Base-by-base conservation (phyloP, 352 stramenopile genomes). In the Paralagenidium karlingii region DNA sequence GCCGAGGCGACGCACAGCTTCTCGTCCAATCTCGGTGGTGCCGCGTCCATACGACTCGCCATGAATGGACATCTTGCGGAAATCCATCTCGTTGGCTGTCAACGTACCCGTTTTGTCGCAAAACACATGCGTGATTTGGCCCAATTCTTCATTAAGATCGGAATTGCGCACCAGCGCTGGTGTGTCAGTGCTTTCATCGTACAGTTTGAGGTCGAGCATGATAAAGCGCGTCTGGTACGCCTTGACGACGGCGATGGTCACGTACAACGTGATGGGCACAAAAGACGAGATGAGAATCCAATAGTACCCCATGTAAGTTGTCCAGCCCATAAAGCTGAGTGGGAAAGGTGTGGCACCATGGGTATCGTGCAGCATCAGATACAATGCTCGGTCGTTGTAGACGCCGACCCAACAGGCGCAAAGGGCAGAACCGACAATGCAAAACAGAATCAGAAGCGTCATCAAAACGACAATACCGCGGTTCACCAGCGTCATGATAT, bases 241-340 rank as follows among this genome's bases (percentile, higher is more conserved):
- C 45, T 88, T 89, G 34, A 87, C 77, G 38, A 93, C 85, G 19
- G 76, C 76, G 27, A 93, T 82, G 8, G 74, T 88, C 31, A 93
- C 79, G 54, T 93, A 93, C 31, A 93, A 47, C 42, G 79, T 90
- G 47, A 93, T 93, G 13, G 79, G 79, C 4, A 93, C 76, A 46
- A 93, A 90, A 0, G 71, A 88, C 20, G 79, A 73, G 31, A 90
- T 88, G 21, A 89, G 61, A 49, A 90, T 88, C 75, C 76, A 93
- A 51, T 78, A 93, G 60, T 89, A 91, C 3, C 75, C 75, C 37
- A 92, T 55, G 51, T 84, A 86, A 24, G 83, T 82, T 26, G 76
- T 45, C 45, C 71, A 68, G 3, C 78, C 78, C 13, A 82, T 38
- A 21, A 89, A 41, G 27, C 86, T 70, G 34, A 83, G 63, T 18